Conservation (phyloP, 148 eudicot genomes). For the Arbutus unedo region DNA sequence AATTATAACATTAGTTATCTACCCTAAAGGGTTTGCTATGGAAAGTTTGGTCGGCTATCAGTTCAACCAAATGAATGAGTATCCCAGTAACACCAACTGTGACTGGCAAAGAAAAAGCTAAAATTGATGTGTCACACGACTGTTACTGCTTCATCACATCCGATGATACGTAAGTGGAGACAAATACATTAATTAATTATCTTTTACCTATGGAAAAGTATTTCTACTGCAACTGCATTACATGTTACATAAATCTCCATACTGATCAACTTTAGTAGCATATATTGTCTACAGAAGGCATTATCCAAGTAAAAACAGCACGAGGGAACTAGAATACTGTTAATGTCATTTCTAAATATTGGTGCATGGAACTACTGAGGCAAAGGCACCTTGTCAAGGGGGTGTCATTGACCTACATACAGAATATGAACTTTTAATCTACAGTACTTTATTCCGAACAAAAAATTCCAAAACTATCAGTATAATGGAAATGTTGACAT, state of each 20-base stretch:
- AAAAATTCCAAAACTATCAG: background rate
- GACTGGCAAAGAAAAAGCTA: background rate
- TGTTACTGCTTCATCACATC: background rate
- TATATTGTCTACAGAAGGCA: background rate
- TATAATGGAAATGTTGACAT: background rate
- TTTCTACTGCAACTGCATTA: background rate
- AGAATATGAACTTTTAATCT: background rate
- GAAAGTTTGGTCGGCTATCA: background rate
- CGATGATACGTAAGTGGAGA: background rate
- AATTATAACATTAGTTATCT: background rate
- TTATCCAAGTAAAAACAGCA: constrained; percentile 2
- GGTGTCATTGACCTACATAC: background rate
- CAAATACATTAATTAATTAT: background rate
- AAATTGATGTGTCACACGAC: background rate
- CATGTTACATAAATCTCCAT: constrained; percentile 3
- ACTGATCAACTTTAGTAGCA: background rate
- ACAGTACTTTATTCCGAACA: background rate
- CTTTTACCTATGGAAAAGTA: background rate
- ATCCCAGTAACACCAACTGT: background rate
- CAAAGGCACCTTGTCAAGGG: background rate
- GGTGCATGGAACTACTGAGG: background rate
- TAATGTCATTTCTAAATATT: background rate
- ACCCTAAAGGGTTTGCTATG: background rate
- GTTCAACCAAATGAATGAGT: background rate
- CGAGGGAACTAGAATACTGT: background rate